Conservation (phyloP, 2,329 filamentous ascomycete species). For the Aspergillus amoenus region DNA sequence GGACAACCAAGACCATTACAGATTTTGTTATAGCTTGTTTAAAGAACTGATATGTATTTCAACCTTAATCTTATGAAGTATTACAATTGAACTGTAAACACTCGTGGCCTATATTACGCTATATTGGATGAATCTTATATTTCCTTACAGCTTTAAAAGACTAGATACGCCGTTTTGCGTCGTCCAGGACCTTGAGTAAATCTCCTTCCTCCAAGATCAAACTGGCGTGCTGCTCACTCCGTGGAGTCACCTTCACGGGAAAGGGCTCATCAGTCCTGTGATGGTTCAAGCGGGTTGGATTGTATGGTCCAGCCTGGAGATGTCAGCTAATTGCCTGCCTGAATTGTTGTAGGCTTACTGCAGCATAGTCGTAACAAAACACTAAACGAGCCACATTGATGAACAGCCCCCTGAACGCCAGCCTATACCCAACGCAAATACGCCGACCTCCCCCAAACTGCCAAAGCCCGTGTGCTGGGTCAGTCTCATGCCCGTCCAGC, state of each 20-base stretch:
- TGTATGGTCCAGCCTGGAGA: constrained; percentile 18
- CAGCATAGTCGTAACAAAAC: constrained; percentile 28
- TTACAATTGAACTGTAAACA: background rate
- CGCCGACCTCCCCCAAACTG: constrained; percentile 37
- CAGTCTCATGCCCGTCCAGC: constrained; percentile 33
- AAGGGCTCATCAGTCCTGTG: constrained; percentile 28
- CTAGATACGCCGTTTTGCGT: background rate
- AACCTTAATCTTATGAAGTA: background rate
- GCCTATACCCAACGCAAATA: constrained; percentile 35
- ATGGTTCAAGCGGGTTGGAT: constrained; percentile 21
- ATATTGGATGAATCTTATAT: too few relatives aligned
- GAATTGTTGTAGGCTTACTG: background rate
- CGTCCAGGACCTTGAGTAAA: background rate
- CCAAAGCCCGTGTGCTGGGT: constrained; percentile 31
- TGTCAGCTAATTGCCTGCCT: background rate
- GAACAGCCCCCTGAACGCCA: constrained; percentile 32
- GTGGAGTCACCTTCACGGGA: constrained; percentile 22
- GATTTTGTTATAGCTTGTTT: background rate
- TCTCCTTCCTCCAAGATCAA: constrained; percentile 4
- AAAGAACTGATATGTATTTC: background rate
- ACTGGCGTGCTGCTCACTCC: constrained; percentile 4
- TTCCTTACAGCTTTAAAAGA: too few relatives aligned
- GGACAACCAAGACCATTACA: background rate
- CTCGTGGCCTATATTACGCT: background rate
- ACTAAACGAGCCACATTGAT: constrained; percentile 30